Base-by-base conservation (phyloP, 805 yeast genomes). In the Starmerella etchellsii region DNA sequence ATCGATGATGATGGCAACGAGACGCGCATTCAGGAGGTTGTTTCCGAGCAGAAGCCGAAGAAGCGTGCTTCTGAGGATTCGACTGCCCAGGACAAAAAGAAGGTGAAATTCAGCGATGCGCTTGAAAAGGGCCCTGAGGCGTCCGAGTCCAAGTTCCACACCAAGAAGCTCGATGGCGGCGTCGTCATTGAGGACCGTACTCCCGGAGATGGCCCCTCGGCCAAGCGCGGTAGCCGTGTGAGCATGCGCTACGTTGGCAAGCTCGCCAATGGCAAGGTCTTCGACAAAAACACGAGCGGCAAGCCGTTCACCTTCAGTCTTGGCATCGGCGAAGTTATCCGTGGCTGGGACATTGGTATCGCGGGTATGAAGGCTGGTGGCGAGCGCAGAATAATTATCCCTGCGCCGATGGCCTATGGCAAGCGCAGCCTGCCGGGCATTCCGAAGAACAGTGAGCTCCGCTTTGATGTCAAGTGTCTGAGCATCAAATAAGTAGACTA, bases 291-390 rank as follows among this genome's bases (percentile, higher is more conserved):
- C 77, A 84, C 95, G 54, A 72, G 78, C 51, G 99, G 99, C 57
- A 88, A 84, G 70, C 98, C 99, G 58, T 91, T 91, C 65, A 65
- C 67, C 50, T 91, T 91, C 67, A 75, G 74, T 49, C 73, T 91
- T 55, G 98, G 98, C 57, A 81, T 80, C 63, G 98, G 97, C 60
- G 98, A 91, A 68, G 96, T 94, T 54, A 91, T 91, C 71, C 83
- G 83, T 65, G 98, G 97, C 51, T 91, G 95, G 83, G 99, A 91
- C 62, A 73, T 88, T 58, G 99, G 99, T 72, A 91, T 91, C 56
- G 85, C 88, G 44, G 97, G 97, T 62, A 87, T 91, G 96, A 77
- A 94, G 43, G 94, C 83, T 60, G 95, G 95, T 58, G 97, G 97
- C 60, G 98, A 91, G 73, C 87, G 98, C 74, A 78, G 97, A 70